A percentile compares a stretch with the other conserved stretches of the same genome.
These are phyloP conservation scores for Xylaria polymorpha DNA, from an alignment of 2,329 filamentous ascomycete genomes.

Conservation along the genomic window DNA sequence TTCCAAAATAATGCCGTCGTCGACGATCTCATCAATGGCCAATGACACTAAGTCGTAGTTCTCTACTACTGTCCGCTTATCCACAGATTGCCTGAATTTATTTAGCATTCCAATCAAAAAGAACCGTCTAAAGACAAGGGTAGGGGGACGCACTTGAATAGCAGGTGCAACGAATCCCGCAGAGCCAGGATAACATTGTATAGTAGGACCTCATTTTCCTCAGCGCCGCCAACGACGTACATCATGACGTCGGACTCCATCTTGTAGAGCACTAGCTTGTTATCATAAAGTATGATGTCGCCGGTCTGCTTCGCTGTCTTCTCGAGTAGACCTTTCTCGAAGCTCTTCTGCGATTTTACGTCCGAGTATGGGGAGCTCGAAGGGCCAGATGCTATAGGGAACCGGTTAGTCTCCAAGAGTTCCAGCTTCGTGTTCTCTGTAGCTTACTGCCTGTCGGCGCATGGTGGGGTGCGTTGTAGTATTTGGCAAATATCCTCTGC, in stretches of 20 bases:
- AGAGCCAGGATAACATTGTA: slow-evolving; percentile 95
- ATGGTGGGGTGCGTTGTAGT: slow-evolving; percentile 66
- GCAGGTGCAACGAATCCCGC: slow-evolving; percentile 86
- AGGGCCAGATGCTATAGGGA: slow-evolving; percentile 59
- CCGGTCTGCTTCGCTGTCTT: slow-evolving; percentile 96
- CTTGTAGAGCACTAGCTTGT: slow-evolving; percentile 96
- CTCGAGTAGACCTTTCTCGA: slow-evolving; percentile 94
- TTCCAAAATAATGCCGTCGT: slow-evolving; percentile 96
- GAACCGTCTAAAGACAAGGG: not conserved
- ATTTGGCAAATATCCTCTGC: slow-evolving; percentile 83
- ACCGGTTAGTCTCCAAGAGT: slow-evolving; percentile 37
- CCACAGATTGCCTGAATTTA: slow-evolving; percentile 81
- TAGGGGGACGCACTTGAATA: slow-evolving; percentile 79
- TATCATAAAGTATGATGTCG: slow-evolving; percentile 98
- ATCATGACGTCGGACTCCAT: slow-evolving; percentile 96
- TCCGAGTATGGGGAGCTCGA: slow-evolving; percentile 83
- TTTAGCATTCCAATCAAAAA: slow-evolving; percentile 32
- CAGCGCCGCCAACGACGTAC: slow-evolving; percentile 89
- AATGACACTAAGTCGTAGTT: slow-evolving; percentile 98
- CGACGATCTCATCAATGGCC: slow-evolving; percentile 93
- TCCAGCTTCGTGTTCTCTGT: slow-evolving; percentile 3
- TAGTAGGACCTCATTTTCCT: slow-evolving; percentile 96
- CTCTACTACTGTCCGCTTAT: slow-evolving; percentile 97
- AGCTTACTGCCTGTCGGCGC: slow-evolving; percentile 48
- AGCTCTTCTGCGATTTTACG: slow-evolving; percentile 92